Percentiles rank a stretch among this genome's conserved stretches.
These are phyloP conservation scores for Fusarium nygamai DNA, from an alignment of 2,329 filamentous ascomycete genomes.

Conservation along the genomic window DNA sequence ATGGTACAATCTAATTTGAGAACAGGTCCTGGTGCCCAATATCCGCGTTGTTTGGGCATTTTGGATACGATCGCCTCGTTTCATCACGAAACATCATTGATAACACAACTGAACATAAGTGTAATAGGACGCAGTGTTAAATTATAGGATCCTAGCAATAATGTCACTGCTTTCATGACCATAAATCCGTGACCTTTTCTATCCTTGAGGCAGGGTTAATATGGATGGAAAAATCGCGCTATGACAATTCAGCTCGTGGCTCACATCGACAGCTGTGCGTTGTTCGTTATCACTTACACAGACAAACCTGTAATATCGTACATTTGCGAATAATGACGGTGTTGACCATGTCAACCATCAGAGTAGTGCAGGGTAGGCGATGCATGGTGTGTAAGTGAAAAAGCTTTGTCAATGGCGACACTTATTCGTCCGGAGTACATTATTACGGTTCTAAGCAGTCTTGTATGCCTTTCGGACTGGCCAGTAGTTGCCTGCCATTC, in stretches of 20 bases:
- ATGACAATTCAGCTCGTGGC: neutral
- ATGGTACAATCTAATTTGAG: neutral
- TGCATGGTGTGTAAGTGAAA: neutral
- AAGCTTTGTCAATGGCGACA: neutral
- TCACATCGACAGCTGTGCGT: neutral
- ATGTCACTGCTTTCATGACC: neutral
- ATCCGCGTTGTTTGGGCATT: neutral
- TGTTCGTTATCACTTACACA: neutral
- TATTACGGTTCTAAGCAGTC: too few species aligned
- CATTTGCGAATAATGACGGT: neutral
- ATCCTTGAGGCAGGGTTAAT: neutral
- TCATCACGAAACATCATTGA: constrained; percentile 7
- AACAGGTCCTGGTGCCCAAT: neutral
- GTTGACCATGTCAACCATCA: too few species aligned
- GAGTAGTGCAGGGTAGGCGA: neutral
- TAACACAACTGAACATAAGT: neutral
- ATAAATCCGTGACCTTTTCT: neutral
- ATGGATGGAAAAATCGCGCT: neutral
- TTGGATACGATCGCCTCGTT: constrained; percentile 2
- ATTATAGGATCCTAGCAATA: neutral
- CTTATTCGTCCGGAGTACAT: neutral
- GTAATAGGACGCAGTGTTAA: neutral
- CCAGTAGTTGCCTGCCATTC: neutral
- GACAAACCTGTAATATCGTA: neutral
- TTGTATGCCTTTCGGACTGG: too few species aligned